Base-by-base conservation (phyloP, 768 basidiomycete genomes). In the Cantharellus anzutake region DNA sequence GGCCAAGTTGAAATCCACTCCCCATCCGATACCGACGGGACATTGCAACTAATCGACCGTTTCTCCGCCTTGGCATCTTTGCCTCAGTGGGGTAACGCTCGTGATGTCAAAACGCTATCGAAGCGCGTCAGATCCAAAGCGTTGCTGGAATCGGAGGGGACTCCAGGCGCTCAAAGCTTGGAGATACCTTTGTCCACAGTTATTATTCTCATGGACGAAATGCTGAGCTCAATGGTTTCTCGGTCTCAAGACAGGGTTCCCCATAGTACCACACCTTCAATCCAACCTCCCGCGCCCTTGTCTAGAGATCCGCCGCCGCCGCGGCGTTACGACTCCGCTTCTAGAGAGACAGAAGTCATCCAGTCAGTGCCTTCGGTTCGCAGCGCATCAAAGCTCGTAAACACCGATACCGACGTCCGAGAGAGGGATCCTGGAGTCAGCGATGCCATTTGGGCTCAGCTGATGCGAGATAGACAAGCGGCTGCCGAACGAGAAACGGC, bases 71-170 rank as follows among this genome's bases (percentile, higher is more conserved):
- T 83, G 62, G 71, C 77, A 4, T 44, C 61, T 5, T 68, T 82
- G 0, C 70, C 73, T 3, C 76, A 76, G 1, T 84, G 83, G 83
- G 83, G 82, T 11, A 84, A 84, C 56, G 83, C 82, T 2, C 75
- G 82, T 4, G 83, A 84, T 62, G 73, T 83, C 66, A 71, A 76
- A 57, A 77, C 76, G 0, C 68, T 82, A 3, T 68, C 78, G 0
- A 78, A 76, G 64, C 67, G 72, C 51, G 74, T 84, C 70, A 67
- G 73, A 5, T 68, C 71, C 16, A 39, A 64, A 2, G 80, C 75
- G 0, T 71, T 77, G 52, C 65, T 69, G 4, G 63, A 60, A 11
- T 3, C 59, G 29, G 67, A 64, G 3, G 59, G 60, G 3, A 59
- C 65, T 4, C 53, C 34, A 29, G 20, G 5, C 3, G 14, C n/a